Conservation (phyloP, 2,329 filamentous ascomycete species). For the Polytolypa hystricis region DNA sequence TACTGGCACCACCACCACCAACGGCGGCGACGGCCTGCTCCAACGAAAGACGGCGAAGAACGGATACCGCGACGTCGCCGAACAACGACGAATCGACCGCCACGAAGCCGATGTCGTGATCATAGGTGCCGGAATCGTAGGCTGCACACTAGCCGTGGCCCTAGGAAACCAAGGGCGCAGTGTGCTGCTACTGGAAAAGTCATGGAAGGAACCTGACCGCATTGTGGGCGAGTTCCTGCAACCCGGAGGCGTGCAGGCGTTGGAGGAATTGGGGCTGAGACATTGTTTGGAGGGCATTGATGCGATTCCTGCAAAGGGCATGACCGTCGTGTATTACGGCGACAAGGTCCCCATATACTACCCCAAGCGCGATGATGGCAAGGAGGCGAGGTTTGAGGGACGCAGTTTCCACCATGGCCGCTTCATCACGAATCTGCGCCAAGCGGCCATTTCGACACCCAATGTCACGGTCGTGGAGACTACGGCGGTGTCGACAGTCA, state of each 20-base stretch:
- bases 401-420: conserved; percentile 86
- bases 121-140: conserved; percentile 81
- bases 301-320: conserved; percentile 69
- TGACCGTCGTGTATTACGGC: conserved; percentile 75
- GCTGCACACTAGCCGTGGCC: conserved; percentile 73
- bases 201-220: conserved; percentile 81
- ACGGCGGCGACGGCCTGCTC: not conserved
- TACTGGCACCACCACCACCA: too few relatives aligned
- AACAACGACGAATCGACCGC: conserved; percentile 41
- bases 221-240: conserved; percentile 95
- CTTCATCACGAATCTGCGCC: conserved; percentile 74
- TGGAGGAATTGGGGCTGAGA: conserved; percentile 67
- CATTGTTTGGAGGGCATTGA: conserved; percentile 86
- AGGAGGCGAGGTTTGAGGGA: conserved; percentile 51
- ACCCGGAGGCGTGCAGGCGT: conserved; percentile 73
- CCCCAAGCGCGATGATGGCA: conserved; percentile 44
- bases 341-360: conserved; percentile 68
- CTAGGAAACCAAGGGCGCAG: conserved; percentile 82
- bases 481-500: conserved; percentile 66
- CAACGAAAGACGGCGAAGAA: too few relatives aligned
- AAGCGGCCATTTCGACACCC: conserved; percentile 59
- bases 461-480: conserved; percentile 91
- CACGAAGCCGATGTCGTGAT: conserved; percentile 74
- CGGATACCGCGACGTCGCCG: conserved; percentile 16
- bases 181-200: conserved; percentile 80